These are phyloP conservation scores for Trifolium dubium DNA, from an alignment of 306 rosid genomes.

Conservation along the genomic window DNA sequence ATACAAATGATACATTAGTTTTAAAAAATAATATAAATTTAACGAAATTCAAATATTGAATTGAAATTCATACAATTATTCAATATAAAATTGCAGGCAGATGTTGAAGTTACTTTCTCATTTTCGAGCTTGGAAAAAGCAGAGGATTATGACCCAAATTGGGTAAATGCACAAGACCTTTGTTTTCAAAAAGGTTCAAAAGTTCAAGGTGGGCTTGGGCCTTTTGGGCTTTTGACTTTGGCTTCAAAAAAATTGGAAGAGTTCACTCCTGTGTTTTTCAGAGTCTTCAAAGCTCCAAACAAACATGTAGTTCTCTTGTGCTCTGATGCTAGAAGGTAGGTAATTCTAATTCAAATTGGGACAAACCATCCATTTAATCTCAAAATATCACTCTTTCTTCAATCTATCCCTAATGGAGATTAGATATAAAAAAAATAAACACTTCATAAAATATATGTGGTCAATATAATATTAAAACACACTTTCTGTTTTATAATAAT, in stretches of 20 bases:
- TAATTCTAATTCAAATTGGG: slow-evolving; percentile 13
- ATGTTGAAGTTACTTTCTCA: slow-evolving; percentile 77
- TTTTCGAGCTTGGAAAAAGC: slow-evolving; percentile 72
- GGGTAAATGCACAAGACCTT: slow-evolving; percentile 65
- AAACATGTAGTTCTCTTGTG: slow-evolving; percentile 76
- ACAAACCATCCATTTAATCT: not conserved
- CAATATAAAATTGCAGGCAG: slow-evolving; percentile 55
- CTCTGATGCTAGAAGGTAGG: slow-evolving; percentile 93
- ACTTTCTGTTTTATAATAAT: too few species aligned
- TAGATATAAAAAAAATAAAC: too few species aligned
- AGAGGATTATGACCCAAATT: slow-evolving; percentile 68
- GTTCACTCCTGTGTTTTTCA: slow-evolving; percentile 87
- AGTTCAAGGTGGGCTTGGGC: slow-evolving; percentile 76
- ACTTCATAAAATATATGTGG: too few species aligned
- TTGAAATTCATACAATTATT: not conserved
- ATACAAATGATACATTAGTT: too few species aligned
- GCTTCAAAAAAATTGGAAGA: slow-evolving; percentile 70
- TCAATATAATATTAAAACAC: too few species aligned
- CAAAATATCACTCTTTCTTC: not conserved
- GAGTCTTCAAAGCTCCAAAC: slow-evolving; percentile 63
- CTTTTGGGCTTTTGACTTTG: slow-evolving; percentile 84
- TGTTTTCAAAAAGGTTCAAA: slow-evolving; percentile 67
- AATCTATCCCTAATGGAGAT: too few species aligned
- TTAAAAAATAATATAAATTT: too few species aligned
- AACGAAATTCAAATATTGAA: not conserved